Percentiles rank a stretch among this genome's conserved stretches.
These are phyloP conservation scores for Phytophthora pluvialis DNA, from an alignment of 352 stramenopile species.

Conservation along the genomic window DNA sequence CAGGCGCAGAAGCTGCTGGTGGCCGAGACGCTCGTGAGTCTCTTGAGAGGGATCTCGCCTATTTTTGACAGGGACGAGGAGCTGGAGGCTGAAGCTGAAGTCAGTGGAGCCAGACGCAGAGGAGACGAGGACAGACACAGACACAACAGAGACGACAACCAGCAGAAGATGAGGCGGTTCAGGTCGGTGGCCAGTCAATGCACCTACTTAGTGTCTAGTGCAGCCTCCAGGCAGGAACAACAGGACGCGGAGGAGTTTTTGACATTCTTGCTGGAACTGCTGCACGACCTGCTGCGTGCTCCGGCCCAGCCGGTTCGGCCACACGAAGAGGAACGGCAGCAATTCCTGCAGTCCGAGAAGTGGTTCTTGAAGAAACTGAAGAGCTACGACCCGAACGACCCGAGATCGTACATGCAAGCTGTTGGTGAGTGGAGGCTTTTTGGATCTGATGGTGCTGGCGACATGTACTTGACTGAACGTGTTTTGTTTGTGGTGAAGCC, in stretches of 20 bases:
- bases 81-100: slow-evolving; percentile 11
- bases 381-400: slow-evolving; percentile 46
- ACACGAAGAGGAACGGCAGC: slow-evolving; percentile 29
- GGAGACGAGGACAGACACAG: slow-evolving; percentile 8
- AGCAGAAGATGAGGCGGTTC: slow-evolving; percentile 38
- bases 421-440: slow-evolving; percentile 51
- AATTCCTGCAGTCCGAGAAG: slow-evolving; percentile 33
- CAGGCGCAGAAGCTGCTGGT: slow-evolving; percentile 37
- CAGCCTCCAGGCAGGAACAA: slow-evolving; percentile 60
- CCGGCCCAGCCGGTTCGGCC: slow-evolving; percentile 19
- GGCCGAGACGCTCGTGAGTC: slow-evolving; percentile 37
- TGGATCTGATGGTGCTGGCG: background rate
- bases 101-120: slow-evolving; percentile 2
- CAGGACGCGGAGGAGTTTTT: slow-evolving; percentile 86
- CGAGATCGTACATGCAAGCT: slow-evolving; percentile 61
- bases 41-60: slow-evolving; percentile 29
- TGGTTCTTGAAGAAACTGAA: slow-evolving; percentile 34
- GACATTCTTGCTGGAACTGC: slow-evolving; percentile 69
- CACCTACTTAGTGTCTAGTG: slow-evolving; percentile 52
- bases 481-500: slow-evolving; percentile 32
- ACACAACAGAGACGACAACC: slow-evolving; percentile 28
- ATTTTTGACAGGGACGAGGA: slow-evolving; percentile 9
- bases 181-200: slow-evolving; percentile 47
- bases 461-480: background rate
- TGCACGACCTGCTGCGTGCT: slow-evolving; percentile 60